Conservation (phyloP, 306 rosid genomes). For the Acacia melanoxylon region DNA sequence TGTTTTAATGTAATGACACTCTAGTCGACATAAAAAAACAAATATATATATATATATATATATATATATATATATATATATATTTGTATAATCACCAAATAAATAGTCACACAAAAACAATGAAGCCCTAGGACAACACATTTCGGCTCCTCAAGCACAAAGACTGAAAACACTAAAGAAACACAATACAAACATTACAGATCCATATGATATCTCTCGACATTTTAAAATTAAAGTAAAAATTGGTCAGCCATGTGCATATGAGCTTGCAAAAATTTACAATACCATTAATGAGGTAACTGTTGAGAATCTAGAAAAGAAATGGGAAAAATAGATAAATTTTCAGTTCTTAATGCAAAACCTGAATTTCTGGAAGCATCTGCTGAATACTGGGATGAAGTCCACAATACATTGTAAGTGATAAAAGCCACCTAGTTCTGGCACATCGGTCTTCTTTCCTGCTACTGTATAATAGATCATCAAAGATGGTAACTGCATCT, state of each 20-base stretch:
- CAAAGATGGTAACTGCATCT: slow-evolving; percentile 69
- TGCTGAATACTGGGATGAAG: slow-evolving; percentile 68
- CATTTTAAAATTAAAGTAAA: too few species aligned
- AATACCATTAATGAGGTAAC: too few species aligned
- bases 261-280: too few species aligned
- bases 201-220: too few species aligned
- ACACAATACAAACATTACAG: too few species aligned
- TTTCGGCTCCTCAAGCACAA: too few species aligned
- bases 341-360: slow-evolving; percentile 37
- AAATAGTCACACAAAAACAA: neutral
- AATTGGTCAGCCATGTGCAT: too few species aligned
- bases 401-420: slow-evolving; percentile 87
- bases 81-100: too few species aligned
- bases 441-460: slow-evolving; percentile 81
- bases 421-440: slow-evolving; percentile 71
- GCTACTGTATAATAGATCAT: slow-evolving; percentile 78
- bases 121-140: neutral
- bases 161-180: too few species aligned
- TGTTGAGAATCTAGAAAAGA: too few species aligned
- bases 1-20: neutral
- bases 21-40: neutral
- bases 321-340: neutral
- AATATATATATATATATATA: too few species aligned
- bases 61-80: too few species aligned
- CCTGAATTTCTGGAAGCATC: slow-evolving; percentile 98